phyloP scores from a whole-genome alignment of 1,139 yeast species.

The Zygosaccharomyces pseudobailii region DNA sequence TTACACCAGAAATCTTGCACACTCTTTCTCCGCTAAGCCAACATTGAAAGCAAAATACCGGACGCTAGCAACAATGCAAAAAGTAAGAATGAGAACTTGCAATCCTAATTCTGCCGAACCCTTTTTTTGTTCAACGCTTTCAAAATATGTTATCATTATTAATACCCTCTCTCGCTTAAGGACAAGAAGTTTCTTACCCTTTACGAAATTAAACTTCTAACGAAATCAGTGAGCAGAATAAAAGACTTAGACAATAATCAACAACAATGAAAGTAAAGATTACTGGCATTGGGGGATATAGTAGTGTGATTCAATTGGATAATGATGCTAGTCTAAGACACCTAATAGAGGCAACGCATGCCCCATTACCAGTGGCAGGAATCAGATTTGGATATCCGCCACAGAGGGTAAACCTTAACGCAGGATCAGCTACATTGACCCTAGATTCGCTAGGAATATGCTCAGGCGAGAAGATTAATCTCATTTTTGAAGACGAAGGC shows the following conservation, averaged over 20 bases:
- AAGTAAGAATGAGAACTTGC: no score
- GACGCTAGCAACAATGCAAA: no score
- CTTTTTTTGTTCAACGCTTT: neutral
- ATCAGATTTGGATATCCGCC: slow-evolving; percentile 64
- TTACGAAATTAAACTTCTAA: no score
- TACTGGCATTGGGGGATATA: slow-evolving; percentile 14
- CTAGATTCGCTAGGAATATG: slow-evolving; percentile 44
- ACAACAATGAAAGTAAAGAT: slow-evolving; percentile 32
- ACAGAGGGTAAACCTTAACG: slow-evolving; percentile 37
- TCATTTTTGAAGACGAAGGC: slow-evolving; percentile 36
- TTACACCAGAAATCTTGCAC: no score
- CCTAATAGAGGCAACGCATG: slow-evolving; percentile 17
- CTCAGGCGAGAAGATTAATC: slow-evolving; percentile 50
- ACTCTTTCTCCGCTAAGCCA: no score
- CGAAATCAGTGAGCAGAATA: no score
- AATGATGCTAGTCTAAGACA: slow-evolving; percentile 24
- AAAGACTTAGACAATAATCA: neutral
- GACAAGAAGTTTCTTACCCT: neutral
- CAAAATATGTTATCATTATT: no score
- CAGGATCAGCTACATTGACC: slow-evolving; percentile 10
- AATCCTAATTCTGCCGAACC: neutral
- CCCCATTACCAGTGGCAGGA: slow-evolving; percentile 17
- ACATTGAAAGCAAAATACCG: no score
- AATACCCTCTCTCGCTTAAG: neutral
- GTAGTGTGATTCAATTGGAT: slow-evolving; percentile 25